Evolutionary conservation across 306 rosid genomes (phyloP), one percentile per base, ranked within the genome.

Genomic region (Cucurbita argyrosperma): DNA sequence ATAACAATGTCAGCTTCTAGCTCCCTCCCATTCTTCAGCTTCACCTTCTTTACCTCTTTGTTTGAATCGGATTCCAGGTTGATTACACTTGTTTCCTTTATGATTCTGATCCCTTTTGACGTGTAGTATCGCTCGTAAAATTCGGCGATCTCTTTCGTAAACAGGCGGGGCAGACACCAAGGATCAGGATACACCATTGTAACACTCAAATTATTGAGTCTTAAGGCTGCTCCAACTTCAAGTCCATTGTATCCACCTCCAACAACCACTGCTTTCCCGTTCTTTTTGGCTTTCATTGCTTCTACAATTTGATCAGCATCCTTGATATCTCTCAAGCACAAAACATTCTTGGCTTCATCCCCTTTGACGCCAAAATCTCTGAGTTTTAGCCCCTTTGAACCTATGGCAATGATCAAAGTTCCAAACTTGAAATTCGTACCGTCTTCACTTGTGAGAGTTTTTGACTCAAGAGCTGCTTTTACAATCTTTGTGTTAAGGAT

Each of bases 161-260:
- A 84, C 10, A 84, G 80, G n/a, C 77, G 76, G 16, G 55, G 19
- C 78, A 84, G 55, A 74, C 74, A 79, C 83, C 80, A 79, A 0
- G 54, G 30, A 1, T 66, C 71, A 0, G 79, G 85, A 54, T 30
- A 79, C 51, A 82, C 85, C 80, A 84, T 77, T 54, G 83, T 84
- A 15, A 84, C 88, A 19, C 67, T 73, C 13, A 84, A 77, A 23
- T 79, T 76, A 79, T 84, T 84, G 68, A 62, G 52, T 65, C 72
- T 82, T 75, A 82, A 43, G 16, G 84, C 85, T 35, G 85, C 84
- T 77, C 75, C 88, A 10, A 84, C 82, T 79, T 84, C 88, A 50
- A 84, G 80, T 8, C 88, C 84, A 6, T 79, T 84, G 73, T 82
- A 82, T 42, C 88, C 85, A 39, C 85, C 88, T 79, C 85, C 85